Conservation (phyloP, 1,139 yeast species). For the Blastobotrys illinoisensis region DNA sequence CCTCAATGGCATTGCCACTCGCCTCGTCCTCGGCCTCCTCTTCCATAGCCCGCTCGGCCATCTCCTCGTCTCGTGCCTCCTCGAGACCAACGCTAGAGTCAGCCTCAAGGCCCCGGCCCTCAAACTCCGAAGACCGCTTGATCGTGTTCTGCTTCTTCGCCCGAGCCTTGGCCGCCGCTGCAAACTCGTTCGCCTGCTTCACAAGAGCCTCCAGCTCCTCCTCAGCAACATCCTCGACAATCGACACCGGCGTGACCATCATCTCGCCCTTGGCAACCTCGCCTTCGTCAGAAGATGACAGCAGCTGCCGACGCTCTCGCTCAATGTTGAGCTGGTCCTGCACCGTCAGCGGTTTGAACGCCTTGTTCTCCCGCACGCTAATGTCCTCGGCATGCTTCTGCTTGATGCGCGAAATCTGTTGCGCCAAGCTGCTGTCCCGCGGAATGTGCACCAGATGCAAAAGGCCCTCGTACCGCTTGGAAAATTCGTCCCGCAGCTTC, state of each 20-base stretch:
- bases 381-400: conserved; percentile 12
- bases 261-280: conserved; percentile 47
- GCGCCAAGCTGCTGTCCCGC: conserved; percentile 48
- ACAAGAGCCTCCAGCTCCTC: conserved; percentile 25
- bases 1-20: background rate
- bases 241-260: conserved; percentile 71
- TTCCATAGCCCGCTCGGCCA: conserved; percentile 9
- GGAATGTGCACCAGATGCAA: conserved; percentile 56
- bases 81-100: conserved; percentile 8
- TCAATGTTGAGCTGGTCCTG: conserved; percentile 75
- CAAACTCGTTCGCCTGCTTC: conserved; percentile 10
- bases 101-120: conserved; percentile 31
- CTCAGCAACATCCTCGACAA: conserved; percentile 39
- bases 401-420: conserved; percentile 46
- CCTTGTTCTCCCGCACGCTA: conserved; percentile 18
- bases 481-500: conserved; percentile 71
- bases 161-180: background rate
- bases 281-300: conserved; percentile 49
- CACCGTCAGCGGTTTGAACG: conserved; percentile 46
- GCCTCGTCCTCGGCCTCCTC: conserved; percentile 5
- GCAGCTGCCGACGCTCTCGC: conserved; percentile 49
- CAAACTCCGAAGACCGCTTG: conserved; percentile 31
- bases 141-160: conserved; percentile 7
- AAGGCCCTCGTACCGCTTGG: conserved; percentile 66
- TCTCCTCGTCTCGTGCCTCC: conserved; percentile 13